phyloP scores from a whole-genome alignment of 495 filamentous ascomycete genomes.

The Tuber microsphaerosporum region DNA sequence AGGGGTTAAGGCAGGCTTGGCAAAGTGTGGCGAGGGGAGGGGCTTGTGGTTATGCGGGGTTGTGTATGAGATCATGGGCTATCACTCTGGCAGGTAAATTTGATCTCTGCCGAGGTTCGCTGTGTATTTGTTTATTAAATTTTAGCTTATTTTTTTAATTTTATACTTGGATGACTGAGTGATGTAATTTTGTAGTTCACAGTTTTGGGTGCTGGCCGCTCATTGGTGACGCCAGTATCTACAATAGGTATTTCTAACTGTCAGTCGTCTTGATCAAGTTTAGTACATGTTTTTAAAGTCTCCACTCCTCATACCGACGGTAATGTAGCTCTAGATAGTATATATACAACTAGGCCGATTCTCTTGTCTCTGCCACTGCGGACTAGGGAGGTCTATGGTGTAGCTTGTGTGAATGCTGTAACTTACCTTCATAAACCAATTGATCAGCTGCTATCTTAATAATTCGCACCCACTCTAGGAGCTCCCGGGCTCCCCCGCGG shows the following conservation, averaged over 20 bases:
- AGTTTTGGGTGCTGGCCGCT: background rate
- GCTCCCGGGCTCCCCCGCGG: background rate
- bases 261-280: background rate
- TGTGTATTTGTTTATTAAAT: background rate
- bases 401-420: background rate
- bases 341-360: background rate
- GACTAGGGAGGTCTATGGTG: background rate
- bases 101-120: background rate
- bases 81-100: background rate
- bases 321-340: background rate
- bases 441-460: background rate
- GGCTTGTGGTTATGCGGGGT: background rate
- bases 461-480: background rate
- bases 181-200: background rate
- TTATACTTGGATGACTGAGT: background rate
- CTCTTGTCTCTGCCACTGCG: background rate
- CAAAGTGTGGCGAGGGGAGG: background rate
- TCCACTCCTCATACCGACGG: background rate
- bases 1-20: background rate
- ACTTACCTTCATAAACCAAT: background rate
- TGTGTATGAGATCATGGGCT: background rate
- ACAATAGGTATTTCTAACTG: background rate
- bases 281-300: background rate
- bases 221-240: background rate
- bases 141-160: background rate